These are phyloP conservation scores for Ailanthus altissimus DNA, from an alignment of 345 rosid genomes.

Conservation along the genomic window DNA sequence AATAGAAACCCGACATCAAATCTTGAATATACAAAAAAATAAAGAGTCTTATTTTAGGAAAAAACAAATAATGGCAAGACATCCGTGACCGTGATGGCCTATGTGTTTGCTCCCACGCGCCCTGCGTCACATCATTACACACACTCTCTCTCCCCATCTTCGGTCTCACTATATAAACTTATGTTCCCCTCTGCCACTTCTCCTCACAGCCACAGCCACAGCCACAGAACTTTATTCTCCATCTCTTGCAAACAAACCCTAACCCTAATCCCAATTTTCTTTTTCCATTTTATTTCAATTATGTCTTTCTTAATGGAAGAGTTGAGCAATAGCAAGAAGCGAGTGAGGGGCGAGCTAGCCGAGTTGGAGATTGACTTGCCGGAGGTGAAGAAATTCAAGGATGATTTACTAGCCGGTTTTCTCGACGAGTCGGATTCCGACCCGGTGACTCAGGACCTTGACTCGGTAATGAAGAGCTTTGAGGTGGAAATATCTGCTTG, in stretches of 20 bases:
- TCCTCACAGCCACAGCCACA: conserved; percentile 27
- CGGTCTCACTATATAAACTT: conserved; percentile 52
- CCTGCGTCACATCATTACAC: conserved; percentile 24
- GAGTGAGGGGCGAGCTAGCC: conserved; percentile 46
- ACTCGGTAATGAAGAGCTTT: conserved; percentile 49
- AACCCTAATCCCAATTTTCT: not conserved
- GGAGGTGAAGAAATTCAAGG: conserved; percentile 47
- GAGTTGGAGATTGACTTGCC: conserved; percentile 34
- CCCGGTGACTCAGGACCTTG: conserved; percentile 37
- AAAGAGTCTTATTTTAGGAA: not conserved
- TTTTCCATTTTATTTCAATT: not conserved
- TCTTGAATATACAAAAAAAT: not conserved
- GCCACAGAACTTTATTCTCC: not conserved
- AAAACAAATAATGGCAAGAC: conserved; percentile 23
- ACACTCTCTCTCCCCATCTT: conserved; percentile 23
- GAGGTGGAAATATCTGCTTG: conserved; percentile 40
- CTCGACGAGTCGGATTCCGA: conserved; percentile 35
- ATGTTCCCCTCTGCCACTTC: conserved; percentile 29
- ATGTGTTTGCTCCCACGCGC: conserved; percentile 47
- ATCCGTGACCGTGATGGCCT: conserved; percentile 67
- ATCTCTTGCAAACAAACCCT: conserved; percentile 21
- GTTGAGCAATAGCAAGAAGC: conserved; percentile 34
- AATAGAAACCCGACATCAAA: conserved; percentile 28
- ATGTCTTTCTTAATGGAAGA: conserved; percentile 33
- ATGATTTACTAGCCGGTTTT: conserved; percentile 37